Base-by-base conservation (phyloP, 2,329 filamentous ascomycete genomes). In the Hypoxylon sp. region DNA sequence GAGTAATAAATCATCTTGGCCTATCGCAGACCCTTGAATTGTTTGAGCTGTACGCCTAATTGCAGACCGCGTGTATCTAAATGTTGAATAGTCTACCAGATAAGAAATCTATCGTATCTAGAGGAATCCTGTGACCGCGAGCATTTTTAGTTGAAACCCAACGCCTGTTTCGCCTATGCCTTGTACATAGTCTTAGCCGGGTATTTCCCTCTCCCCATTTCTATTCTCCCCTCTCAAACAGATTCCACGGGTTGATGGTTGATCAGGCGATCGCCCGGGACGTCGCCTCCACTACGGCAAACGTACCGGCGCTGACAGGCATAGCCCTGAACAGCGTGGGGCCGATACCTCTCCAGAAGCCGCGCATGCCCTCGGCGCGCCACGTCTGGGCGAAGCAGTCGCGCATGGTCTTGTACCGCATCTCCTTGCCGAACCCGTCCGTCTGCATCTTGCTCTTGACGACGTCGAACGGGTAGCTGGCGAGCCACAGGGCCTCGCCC, bases 391-490 rank as follows among this genome's bases (percentile, higher is more conserved):
- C 85, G 79, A 98, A 96, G 81, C 92, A 96, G 79, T 96, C 91
- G 53, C 90, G 86, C 94, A 97, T 97, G 58, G 83, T 89, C 76
- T 82, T 87, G 80, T 91, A 99, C 75, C 85, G 85, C 82, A 89
- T 88, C 67, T 85, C 80, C 50, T 77, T 65, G 4, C 92, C 93
- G 75, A 97, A 95, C 0, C 92, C 94, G 80, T 99, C 95, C 61
- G 91, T 97, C 86, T 99, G 95, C 94, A 98, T 97, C 87, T 97
- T 98, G 80, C 93, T 97, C 91, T 99, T 99, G 80, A 99, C 81
- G 26, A 99, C 94, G 79, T 99, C 95, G 69, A 99, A 91, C 20
- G 95, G 95, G 80, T 99, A 99, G 75, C 93, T 97, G 34, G 86
- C 85, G 57, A 99, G 82, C 95, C 95, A 99, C 59, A 99, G 85